Conservation (phyloP, 2,329 filamentous ascomycete species). For the Diaporthe amygdali region DNA sequence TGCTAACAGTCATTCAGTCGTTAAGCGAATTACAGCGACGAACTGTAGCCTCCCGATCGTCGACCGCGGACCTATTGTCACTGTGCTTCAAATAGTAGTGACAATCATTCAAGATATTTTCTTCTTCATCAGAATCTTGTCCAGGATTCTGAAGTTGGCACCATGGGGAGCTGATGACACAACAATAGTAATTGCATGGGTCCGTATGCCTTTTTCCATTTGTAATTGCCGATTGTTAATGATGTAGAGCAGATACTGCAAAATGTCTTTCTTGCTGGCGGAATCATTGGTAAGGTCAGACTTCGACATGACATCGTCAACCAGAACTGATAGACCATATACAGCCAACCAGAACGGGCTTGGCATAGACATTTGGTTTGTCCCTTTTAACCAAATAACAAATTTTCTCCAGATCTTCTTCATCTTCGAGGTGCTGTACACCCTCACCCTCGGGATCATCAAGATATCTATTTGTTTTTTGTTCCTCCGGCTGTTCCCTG, state of each 20-base stretch:
- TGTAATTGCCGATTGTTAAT: background rate
- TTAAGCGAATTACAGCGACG: background rate
- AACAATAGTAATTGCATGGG: constrained; percentile 3
- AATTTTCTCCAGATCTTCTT: constrained; percentile 3
- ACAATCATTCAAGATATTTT: constrained; percentile 12
- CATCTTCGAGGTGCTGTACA: background rate
- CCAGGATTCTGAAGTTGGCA: background rate
- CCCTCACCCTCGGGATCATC: background rate
- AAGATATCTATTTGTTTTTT: constrained; percentile 5
- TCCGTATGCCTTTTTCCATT: background rate
- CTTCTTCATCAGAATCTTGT: background rate
- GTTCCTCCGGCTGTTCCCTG: background rate
- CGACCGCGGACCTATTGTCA: constrained; percentile 3
- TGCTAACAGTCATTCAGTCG: background rate
- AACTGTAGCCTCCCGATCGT: constrained; percentile 5
- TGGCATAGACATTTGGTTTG: constrained; percentile 5
- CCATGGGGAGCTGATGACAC: constrained; percentile 15
- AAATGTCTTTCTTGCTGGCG: constrained; percentile 13
- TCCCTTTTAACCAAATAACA: background rate
- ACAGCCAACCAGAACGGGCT: constrained; percentile 6
- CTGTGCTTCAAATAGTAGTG: constrained; percentile 7
- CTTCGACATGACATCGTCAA: background rate
- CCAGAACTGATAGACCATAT: background rate
- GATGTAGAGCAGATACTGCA: background rate
- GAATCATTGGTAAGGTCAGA: background rate